These are phyloP conservation scores for Wickerhamiella vanderwaltii DNA, from an alignment of 805 yeast species.

Conservation along the genomic window DNA sequence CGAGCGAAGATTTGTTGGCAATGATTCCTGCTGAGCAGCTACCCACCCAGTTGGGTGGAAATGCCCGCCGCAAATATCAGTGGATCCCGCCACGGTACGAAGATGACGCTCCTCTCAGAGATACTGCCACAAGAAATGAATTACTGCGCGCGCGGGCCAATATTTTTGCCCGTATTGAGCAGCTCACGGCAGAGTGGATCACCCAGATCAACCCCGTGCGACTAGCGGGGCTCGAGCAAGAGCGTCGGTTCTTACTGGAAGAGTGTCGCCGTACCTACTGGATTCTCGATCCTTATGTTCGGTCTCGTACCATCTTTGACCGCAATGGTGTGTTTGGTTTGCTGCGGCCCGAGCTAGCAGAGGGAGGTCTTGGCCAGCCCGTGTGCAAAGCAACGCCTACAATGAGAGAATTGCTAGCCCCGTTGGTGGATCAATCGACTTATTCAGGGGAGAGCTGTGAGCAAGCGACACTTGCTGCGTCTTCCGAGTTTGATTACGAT, in stretches of 20 bases:
- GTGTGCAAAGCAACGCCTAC: constrained; percentile 2
- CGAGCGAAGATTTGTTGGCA: constrained; percentile 50
- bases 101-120: constrained; percentile 39
- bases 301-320: constrained; percentile 71
- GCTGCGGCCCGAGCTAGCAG: constrained; percentile 20
- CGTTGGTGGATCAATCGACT: no score
- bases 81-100: constrained; percentile 51
- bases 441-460: not conserved
- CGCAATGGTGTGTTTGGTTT: constrained; percentile 51
- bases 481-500: no score
- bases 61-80: constrained; percentile 42
- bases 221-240: constrained; percentile 37
- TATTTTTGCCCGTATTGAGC: constrained; percentile 42
- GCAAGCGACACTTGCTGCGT: not conserved
- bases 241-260: constrained; percentile 34
- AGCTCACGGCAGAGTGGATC: constrained; percentile 68
- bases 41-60: constrained; percentile 68
- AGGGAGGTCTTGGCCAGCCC: constrained; percentile 22
- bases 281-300: constrained; percentile 63
- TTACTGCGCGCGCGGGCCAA: constrained; percentile 43
- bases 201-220: constrained; percentile 38
- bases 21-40: constrained; percentile 48
- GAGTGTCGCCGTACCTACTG: constrained; percentile 52
- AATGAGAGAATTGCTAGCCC: not conserved
- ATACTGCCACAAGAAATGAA: constrained; percentile 35